Percentiles rank a stretch among this genome's conserved stretches.
Evolutionary conservation across 345 rosid species (phyloP).

Genomic region (Eutrema japonicum): DNA sequence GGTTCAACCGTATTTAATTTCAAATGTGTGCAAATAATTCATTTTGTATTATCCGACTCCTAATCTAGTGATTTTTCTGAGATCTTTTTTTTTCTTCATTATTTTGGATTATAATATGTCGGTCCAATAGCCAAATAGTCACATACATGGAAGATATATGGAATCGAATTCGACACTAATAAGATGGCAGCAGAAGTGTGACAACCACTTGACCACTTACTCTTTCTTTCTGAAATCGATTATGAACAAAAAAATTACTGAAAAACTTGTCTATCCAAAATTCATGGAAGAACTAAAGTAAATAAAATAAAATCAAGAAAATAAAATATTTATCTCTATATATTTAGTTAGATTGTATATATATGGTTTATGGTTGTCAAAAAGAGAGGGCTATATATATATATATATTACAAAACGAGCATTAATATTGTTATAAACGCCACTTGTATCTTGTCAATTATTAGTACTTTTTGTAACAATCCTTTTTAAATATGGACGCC

Average conservation of each 20-base stretch:
- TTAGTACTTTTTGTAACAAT: not conserved
- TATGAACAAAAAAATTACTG: not conserved
- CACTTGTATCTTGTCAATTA: constrained; percentile 18
- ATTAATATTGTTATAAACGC: constrained; percentile 6
- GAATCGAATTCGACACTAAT: too few species aligned
- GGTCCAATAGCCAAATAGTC: too few species aligned
- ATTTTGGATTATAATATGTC: too few species aligned
- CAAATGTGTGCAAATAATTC: not conserved
- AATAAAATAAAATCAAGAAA: not conserved
- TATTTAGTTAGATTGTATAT: not conserved
- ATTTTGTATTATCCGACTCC: not conserved
- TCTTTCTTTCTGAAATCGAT: not conserved
- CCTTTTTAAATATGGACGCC: too few species aligned
- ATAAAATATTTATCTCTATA: not conserved
- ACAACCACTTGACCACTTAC: too few species aligned
- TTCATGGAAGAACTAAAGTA: not conserved
- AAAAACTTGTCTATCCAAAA: not conserved
- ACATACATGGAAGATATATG: too few species aligned
- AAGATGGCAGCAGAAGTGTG: too few species aligned
- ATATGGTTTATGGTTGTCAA: not conserved
- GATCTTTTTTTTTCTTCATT: too few species aligned
- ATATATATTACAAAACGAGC: not conserved
- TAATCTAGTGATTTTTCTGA: not conserved
- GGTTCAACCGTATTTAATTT: not conserved
- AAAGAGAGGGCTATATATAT: not conserved